Evolutionary conservation across 139 green algal genomes (phyloP).

Genomic region (Tetradesmus lagerheimii): DNA sequence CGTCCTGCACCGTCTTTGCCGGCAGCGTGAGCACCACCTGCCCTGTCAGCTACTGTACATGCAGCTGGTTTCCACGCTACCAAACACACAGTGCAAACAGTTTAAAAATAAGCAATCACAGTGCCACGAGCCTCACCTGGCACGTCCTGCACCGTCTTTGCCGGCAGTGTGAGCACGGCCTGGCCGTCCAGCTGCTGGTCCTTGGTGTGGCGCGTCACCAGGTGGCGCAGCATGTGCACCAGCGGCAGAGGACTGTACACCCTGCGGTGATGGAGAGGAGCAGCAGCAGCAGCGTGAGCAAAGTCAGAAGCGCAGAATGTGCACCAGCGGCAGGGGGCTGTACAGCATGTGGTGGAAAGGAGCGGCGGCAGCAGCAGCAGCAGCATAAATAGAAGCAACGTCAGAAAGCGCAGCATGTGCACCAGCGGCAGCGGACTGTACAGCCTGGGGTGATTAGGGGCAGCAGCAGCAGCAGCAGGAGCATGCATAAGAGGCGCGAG

Average conservation of each 20-base stretch:
- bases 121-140: not conserved
- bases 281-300: too few species aligned
- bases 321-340: slow-evolving; percentile 18
- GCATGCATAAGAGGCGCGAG: too few species aligned
- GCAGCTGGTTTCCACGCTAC: not conserved
- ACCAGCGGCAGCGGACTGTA: not conserved
- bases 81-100: not conserved
- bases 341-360: not conserved
- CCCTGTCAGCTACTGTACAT: not conserved
- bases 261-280: not conserved
- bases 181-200: slow-evolving; percentile 25
- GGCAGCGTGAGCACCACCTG: slow-evolving; percentile 23
- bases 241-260: slow-evolving; percentile 12
- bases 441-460: too few species aligned
- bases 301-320: slow-evolving; percentile 9
- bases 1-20: slow-evolving; percentile 3
- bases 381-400: too few species aligned
- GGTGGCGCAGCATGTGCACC: slow-evolving; percentile 2
- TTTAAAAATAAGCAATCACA: not conserved
- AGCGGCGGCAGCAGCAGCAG: too few species aligned
- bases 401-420: too few species aligned
- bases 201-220: slow-evolving; percentile 41
- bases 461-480: too few species aligned
- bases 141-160: slow-evolving; percentile 21
- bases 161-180: slow-evolving; percentile 29